Percentiles rank a stretch among this genome's conserved stretches.
Conservation (phyloP, 2,329 filamentous ascomycete species). For the Pleurostoma richardsiae region DNA sequence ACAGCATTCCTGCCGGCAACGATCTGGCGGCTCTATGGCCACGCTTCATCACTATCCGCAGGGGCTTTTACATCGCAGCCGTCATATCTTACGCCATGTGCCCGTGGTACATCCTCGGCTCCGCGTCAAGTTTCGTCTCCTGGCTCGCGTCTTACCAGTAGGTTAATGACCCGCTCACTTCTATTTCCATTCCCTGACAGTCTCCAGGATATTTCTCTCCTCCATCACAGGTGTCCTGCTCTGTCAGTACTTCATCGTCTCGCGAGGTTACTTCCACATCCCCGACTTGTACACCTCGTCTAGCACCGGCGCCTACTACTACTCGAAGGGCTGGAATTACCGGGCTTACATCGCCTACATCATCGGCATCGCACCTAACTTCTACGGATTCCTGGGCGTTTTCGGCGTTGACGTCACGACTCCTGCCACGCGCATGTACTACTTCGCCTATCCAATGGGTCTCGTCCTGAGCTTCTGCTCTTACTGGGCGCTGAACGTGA, state of each 20-base stretch:
- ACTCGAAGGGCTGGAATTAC: slow-evolving; percentile 26
- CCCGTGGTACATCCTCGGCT: slow-evolving; percentile 11
- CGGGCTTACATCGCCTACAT: slow-evolving; percentile 24
- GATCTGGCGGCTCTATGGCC: slow-evolving; percentile 36
- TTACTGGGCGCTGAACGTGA: background rate
- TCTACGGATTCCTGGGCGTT: background rate
- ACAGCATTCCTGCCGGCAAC: slow-evolving; percentile 33
- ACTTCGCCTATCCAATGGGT: background rate
- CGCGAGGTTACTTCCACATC: slow-evolving; percentile 24
- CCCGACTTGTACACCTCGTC: slow-evolving; percentile 23
- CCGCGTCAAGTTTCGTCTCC: slow-evolving; percentile 29
- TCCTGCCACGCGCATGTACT: background rate
- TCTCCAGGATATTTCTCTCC: slow-evolving; percentile 21
- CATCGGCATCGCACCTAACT: background rate
- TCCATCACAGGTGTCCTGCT: slow-evolving; percentile 30
- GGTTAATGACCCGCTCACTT: too few species aligned
- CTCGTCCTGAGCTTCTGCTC: background rate
- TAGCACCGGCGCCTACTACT: slow-evolving; percentile 22
- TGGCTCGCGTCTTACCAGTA: slow-evolving; percentile 31
- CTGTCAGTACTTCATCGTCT: slow-evolving; percentile 31
- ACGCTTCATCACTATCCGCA: slow-evolving; percentile 32
- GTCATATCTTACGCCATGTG: slow-evolving; percentile 5
- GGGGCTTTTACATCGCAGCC: slow-evolving; percentile 29
- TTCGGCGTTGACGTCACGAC: background rate
- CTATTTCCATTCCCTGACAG: too few species aligned